A percentile compares a stretch with the other conserved stretches of the same genome.
These are phyloP conservation scores for Phytophthora pisi DNA, from an alignment of 352 stramenopile genomes.

Conservation along the genomic window DNA sequence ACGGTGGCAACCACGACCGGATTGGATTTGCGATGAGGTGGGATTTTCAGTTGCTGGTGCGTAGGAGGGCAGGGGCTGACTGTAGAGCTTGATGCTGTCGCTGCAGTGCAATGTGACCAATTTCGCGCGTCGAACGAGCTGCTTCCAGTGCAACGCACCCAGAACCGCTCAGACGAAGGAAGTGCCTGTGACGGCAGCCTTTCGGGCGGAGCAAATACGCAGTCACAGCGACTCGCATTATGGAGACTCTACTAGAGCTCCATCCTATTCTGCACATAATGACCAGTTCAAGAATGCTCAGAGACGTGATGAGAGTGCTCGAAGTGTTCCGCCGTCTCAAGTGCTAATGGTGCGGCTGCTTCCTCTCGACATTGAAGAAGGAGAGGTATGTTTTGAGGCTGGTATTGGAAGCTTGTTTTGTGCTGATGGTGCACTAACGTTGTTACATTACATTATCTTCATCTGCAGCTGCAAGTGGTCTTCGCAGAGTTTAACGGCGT, in stretches of 20 bases:
- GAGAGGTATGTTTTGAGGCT: slow-evolving; percentile 51
- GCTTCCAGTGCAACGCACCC: slow-evolving; percentile 73
- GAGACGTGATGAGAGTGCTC: slow-evolving; percentile 14
- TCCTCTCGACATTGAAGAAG: slow-evolving; percentile 75
- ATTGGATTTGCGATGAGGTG: slow-evolving; percentile 81
- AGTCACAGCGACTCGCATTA: slow-evolving; percentile 7
- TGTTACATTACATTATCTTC: background rate
- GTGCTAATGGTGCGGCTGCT: slow-evolving; percentile 78
- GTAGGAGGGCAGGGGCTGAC: background rate
- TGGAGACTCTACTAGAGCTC: background rate
- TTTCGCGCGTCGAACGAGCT: slow-evolving; percentile 63
- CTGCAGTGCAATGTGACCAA: slow-evolving; percentile 76
- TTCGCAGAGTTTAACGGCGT: slow-evolving; percentile 74
- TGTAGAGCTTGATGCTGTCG: background rate
- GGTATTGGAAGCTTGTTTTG: background rate
- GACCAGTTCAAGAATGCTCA: slow-evolving; percentile 8
- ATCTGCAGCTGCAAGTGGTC: slow-evolving; percentile 69
- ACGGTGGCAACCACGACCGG: slow-evolving; percentile 40
- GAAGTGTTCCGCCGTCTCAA: slow-evolving; percentile 43
- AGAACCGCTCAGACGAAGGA: slow-evolving; percentile 46
- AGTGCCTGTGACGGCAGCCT: slow-evolving; percentile 30
- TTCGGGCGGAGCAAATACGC: slow-evolving; percentile 11
- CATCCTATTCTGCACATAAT: slow-evolving; percentile 2
- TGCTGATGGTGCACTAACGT: background rate
- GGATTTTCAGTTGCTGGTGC: background rate